Evolutionary conservation across 177 flowering plant species (phyloP), one percentile per base, ranked within the genome.

Genomic region (Vitis hybrid): DNA sequence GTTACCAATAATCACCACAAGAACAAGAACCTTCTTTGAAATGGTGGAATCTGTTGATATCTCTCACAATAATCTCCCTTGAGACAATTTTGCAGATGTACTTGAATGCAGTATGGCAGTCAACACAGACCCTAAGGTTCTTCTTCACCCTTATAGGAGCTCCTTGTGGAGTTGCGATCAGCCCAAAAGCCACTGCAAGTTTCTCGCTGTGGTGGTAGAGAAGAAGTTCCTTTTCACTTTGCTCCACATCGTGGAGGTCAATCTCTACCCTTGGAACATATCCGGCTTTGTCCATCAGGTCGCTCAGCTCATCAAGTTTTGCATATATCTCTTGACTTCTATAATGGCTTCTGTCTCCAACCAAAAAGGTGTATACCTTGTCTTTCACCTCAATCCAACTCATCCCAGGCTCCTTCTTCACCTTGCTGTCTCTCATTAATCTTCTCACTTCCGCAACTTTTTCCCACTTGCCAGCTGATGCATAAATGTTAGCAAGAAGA

Each of bases 321-420:
- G 84, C 83, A 76, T 86, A 87, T 46, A 88, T 89, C 67, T 89
- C 90, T 9, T 79, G 58, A 18, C 84, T 82, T 77, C 84, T 75
- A n/a, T 78, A 32, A 69, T 90, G 95, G 77, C 83, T 87, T 75
- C 84, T 79, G 75, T 90, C 95, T 66, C 92, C 91, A 4, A 87
- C 95, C 10, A 80, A 71, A 59, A 90, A 88, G 19, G 95, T 75
- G 79, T 90, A 76, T 10, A 90, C 80, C 65, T 82, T 84, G 71
- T 82, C 90, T 74, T 84, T 87, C 61, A 87, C 82, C 74, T 91
- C 96, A 63, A 87, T 74, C 93, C 96, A 91, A 72, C 96, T 91
- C 79, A 89, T 78, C 7, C 87, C 96, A 3, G 93, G 93, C 62
- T 91, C 96, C 69, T 89, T 91, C 82, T 91, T 91, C 65, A 89